Evolutionary conservation across 2,329 filamentous ascomycete species (phyloP), one percentile per base, ranked within the genome.

Genomic region (Bipolaris sorokiniana): DNA sequence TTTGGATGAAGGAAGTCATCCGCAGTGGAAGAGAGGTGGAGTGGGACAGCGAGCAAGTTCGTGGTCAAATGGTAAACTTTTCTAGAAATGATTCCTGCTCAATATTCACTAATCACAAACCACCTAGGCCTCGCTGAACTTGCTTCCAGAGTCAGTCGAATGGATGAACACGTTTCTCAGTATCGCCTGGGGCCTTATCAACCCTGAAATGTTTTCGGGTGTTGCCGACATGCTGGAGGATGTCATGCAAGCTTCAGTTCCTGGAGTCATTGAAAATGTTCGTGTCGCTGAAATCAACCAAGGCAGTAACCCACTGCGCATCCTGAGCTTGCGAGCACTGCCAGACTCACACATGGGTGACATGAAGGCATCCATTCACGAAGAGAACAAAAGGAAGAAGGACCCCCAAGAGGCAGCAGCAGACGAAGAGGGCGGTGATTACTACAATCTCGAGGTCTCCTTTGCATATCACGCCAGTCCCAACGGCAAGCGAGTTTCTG

Each of bases 191-290:
- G 90, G 91, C 0, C 81, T 98, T 3, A 88, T 97, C 62, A 96
- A 98, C 70, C 94, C 95, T 0, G 94, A 98, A 41, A 96, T 98
- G 90, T 95, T 99, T 75, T 82, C 86, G n/a, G 86, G 86, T 5
- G 86, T 97, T 7, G 93, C 93, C n/a, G 95, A 98, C 72, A 97
- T 91, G 11, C 84, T 95, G 5, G 91, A 95, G 77, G 94, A 98
- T 74, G 90, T 98, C 64, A 98, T 98, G 94, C 92, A 96, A 74
- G 94, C 93, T 18, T 97, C 92, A 0, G 90, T 97, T 0, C 95
- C 95, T 0, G 88, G 90, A 1, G 81, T 98, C 37, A 92, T 99
- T 63, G 93, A 98, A 75, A 95, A 97, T 64, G 92, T 99, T 44
- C 90, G 94, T 64, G 91, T 98, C 20, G 92, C 93, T 58, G 93